Conservation (phyloP, 495 filamentous ascomycete species). For the Aspergillus biplanus region DNA sequence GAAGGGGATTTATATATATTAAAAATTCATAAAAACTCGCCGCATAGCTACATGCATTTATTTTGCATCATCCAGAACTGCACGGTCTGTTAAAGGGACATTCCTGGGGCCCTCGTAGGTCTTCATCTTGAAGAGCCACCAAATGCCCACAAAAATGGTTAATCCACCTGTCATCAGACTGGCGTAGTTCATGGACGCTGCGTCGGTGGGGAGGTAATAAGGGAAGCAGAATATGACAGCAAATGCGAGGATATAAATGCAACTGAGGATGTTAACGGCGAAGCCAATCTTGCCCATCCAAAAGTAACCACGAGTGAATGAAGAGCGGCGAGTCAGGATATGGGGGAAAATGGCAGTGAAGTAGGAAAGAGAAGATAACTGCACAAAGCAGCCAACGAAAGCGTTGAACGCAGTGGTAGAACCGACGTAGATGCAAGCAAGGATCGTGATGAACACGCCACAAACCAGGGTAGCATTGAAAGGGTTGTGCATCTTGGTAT, state of each 20-base stretch:
- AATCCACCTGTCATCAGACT: conserved; percentile 66
- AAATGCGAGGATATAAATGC: conserved; percentile 69
- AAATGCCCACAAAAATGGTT: conserved; percentile 46
- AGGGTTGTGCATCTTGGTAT: conserved; percentile 59
- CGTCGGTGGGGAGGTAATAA: conserved; percentile 57
- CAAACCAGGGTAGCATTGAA: conserved; percentile 68
- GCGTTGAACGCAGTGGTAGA: conserved; percentile 74
- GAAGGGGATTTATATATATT: not conserved
- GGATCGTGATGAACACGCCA: conserved; percentile 61
- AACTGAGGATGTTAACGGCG: conserved; percentile 59
- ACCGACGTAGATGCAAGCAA: conserved; percentile 78
- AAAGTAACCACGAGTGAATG: conserved; percentile 70
- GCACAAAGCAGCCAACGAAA: conserved; percentile 71
- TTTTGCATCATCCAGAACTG: conserved; percentile 14
- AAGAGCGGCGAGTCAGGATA: conserved; percentile 63
- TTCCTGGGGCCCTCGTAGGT: conserved; percentile 21
- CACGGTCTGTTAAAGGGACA: conserved; percentile 17
- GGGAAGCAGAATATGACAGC: conserved; percentile 83
- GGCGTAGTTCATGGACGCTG: conserved; percentile 72
- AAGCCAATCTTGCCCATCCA: conserved; percentile 66
- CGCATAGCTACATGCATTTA: not conserved
- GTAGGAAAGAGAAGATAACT: conserved; percentile 74
- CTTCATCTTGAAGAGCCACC: conserved; percentile 31
- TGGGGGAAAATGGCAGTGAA: conserved; percentile 77
- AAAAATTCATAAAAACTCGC: not conserved